Base-by-base conservation (phyloP, 257 asterid species). In the Leonotis leonurus region DNA sequence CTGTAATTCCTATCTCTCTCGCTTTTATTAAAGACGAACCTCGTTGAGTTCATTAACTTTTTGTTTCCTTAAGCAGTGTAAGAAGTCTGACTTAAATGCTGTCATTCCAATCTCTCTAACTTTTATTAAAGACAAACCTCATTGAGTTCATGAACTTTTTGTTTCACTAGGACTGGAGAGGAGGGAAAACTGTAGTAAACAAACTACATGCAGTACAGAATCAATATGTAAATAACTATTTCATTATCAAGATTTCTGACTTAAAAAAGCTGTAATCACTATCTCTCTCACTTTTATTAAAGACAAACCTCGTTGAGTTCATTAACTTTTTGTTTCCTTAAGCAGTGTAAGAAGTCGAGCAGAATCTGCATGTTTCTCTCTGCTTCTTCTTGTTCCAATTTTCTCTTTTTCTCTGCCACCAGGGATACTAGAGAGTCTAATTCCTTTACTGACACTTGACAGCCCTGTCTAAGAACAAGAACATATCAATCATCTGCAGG, bases 331-430 rank as follows among this genome's bases (percentile, higher is more conserved):
- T 83, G 81, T 71, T 79, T 83, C 83, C 75, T 83, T 73, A 85
- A 75, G 76, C 78, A 69, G 64, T 74, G 77, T 55, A 87, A 74
- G 82, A 87, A 87, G 65, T 85, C 94, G 71, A 75, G 81, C 74
- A 87, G 64, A 76, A 83, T 81, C 70, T 83, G 85, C 94, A 87
- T 74, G 76, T 81, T 85, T 79, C 87, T 80, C 78, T 87, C 96
- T 40, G 96, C 84, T 77, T 87, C 94, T 73, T 81, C 87, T 68
- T 87, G 96, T 75, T 87, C 96, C 77, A 87, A 45, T 59, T 77
- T 81, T 77, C 89, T 85, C 82, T 87, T 87, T 67, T 74, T 83
- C 78, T 81, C 94, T 25, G 81, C 69, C 74, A 87, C 73, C 73
- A 85, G 76, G 37, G 77, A 74, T 75, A 85, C 44, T 59, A 87